Conservation (phyloP, 1,139 yeast species). For the Pichia norvegensis region DNA sequence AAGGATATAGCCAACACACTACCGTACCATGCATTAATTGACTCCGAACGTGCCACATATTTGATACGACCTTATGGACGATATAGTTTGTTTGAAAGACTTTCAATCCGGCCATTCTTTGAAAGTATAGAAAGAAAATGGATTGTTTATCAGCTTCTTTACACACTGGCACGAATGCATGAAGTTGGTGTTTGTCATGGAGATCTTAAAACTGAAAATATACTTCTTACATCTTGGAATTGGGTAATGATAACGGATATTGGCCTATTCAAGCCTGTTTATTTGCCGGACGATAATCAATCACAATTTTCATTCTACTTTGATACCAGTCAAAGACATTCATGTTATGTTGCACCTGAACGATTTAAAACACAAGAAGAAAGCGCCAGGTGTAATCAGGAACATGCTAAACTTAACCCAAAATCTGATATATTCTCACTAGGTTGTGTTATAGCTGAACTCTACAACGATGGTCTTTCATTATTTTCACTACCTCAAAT, state of each 20-base stretch:
- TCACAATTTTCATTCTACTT: slow-evolving; percentile 89
- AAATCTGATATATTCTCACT: slow-evolving; percentile 84
- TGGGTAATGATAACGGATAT: slow-evolving; percentile 83
- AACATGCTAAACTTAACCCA: slow-evolving; percentile 40
- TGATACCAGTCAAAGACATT: slow-evolving; percentile 79
- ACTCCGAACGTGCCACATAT: slow-evolving; percentile 90
- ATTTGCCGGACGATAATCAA: slow-evolving; percentile 88
- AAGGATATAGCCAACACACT: slow-evolving; percentile 54
- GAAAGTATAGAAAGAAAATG: slow-evolving; percentile 77
- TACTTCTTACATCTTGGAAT: slow-evolving; percentile 81
- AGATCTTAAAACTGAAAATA: slow-evolving; percentile 84
- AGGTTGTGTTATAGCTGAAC: slow-evolving; percentile 89
- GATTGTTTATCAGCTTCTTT: slow-evolving; percentile 71
- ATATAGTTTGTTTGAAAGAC: slow-evolving; percentile 75
- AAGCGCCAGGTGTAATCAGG: slow-evolving; percentile 25
- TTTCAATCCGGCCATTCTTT: slow-evolving; percentile 81
- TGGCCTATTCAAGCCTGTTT: slow-evolving; percentile 76
- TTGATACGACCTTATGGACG: slow-evolving; percentile 73
- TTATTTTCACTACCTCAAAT: slow-evolving; percentile 80
- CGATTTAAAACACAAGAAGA: slow-evolving; percentile 46
- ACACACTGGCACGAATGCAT: slow-evolving; percentile 59
- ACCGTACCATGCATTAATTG: slow-evolving; percentile 67
- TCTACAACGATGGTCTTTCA: slow-evolving; percentile 80
- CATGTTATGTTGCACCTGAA: slow-evolving; percentile 93
- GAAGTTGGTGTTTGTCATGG: slow-evolving; percentile 64